Evolutionary conservation across 495 filamentous ascomycete genomes (phyloP).

Genomic region (Penicillium robsamsonii): DNA sequence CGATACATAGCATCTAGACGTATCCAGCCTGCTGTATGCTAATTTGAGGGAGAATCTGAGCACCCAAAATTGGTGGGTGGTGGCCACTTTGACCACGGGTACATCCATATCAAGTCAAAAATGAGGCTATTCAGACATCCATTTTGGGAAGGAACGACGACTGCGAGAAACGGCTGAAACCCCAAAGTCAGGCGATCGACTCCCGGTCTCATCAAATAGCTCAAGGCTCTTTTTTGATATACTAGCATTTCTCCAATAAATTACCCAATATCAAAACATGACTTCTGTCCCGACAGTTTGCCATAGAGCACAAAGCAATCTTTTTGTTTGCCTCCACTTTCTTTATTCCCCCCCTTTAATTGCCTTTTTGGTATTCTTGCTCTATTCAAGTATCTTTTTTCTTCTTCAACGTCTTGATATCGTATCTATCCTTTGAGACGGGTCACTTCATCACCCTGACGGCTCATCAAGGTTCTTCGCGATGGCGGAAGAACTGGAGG

Average conservation of each 20-base stretch:
- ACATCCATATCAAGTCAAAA: background rate
- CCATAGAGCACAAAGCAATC: background rate
- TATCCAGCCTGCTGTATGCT: background rate
- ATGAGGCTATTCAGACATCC: background rate
- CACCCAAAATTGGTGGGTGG: background rate
- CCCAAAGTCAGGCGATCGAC: background rate
- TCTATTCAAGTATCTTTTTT: background rate
- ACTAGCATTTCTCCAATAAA: background rate
- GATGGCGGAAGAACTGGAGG: constrained; percentile 1
- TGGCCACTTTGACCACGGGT: background rate
- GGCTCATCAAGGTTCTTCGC: background rate
- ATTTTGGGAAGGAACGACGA: background rate
- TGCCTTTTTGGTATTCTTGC: background rate
- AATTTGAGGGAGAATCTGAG: background rate
- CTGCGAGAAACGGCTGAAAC: background rate
- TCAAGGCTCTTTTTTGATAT: background rate
- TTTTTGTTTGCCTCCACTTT: background rate
- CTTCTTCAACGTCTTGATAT: background rate
- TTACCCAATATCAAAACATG: background rate
- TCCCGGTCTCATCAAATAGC: background rate
- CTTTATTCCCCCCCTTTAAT: background rate
- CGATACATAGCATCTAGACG: background rate
- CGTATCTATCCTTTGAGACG: background rate
- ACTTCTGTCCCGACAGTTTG: background rate
- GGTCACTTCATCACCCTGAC: background rate